Evolutionary conservation across 306 rosid species (phyloP).

Genomic region (Prinsepia uniflora): DNA sequence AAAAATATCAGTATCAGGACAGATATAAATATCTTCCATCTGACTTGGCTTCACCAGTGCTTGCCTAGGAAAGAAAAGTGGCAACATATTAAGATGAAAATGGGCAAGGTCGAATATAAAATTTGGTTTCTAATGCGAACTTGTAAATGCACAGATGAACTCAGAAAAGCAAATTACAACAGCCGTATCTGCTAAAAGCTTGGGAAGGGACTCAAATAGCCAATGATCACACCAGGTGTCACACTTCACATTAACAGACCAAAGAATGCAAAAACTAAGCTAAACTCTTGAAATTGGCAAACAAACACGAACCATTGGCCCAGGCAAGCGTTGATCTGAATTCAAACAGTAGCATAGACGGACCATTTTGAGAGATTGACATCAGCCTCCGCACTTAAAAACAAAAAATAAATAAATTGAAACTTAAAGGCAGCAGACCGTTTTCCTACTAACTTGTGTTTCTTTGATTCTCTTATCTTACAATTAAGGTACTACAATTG

Average conservation of each 20-base stretch:
- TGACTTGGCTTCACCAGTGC: background rate
- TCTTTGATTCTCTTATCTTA: background rate
- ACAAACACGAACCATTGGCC: background rate
- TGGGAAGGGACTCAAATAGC: background rate
- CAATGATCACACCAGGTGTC: background rate
- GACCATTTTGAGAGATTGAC: background rate
- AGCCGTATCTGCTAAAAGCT: background rate
- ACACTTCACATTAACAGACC: background rate
- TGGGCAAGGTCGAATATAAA: background rate
- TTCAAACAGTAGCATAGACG: background rate
- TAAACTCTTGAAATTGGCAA: background rate
- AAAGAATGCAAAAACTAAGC: background rate
- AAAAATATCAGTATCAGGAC: conserved; percentile 5
- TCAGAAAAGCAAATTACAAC: background rate
- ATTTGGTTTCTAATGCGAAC: background rate
- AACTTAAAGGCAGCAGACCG: background rate
- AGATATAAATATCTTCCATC: background rate
- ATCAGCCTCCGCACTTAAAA: background rate
- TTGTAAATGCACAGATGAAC: background rate
- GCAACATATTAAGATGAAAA: background rate
- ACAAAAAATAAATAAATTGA: background rate
- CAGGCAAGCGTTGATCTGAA: background rate
- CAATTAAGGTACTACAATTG: background rate
- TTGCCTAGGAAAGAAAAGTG: background rate
- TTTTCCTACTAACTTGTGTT: background rate